phyloP scores from a whole-genome alignment of 1,139 yeast species.

The Blastobotrys buckinghamii region DNA sequence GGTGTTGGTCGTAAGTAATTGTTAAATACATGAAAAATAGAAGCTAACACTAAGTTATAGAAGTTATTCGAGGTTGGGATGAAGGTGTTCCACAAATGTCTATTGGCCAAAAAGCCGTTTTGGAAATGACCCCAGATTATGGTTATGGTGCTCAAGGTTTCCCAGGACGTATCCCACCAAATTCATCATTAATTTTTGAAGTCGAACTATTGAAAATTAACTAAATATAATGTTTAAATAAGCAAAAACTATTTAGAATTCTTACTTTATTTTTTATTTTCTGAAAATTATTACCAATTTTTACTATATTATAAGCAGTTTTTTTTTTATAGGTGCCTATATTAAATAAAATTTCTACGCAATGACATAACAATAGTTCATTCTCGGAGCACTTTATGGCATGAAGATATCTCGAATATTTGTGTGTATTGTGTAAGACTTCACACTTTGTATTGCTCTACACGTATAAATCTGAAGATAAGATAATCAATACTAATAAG shows the following conservation, averaged over 20 bases:
- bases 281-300: too few species aligned
- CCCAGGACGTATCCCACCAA: slow-evolving; percentile 95
- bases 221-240: neutral
- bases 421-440: too few species aligned
- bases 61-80: slow-evolving; percentile 96
- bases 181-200: slow-evolving; percentile 87
- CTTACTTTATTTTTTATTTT: neutral
- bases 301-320: too few species aligned
- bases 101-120: slow-evolving; percentile 84
- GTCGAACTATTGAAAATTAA: slow-evolving; percentile 77
- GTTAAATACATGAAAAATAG: neutral
- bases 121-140: slow-evolving; percentile 87
- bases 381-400: too few species aligned
- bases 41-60: neutral
- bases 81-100: slow-evolving; percentile 86
- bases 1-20: slow-evolving; percentile 65
- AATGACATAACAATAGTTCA: too few species aligned
- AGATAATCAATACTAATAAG: too few species aligned
- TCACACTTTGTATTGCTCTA: too few species aligned
- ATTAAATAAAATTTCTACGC: too few species aligned
- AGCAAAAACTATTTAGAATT: neutral
- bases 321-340: too few species aligned
- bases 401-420: too few species aligned
- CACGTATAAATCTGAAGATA: too few species aligned
- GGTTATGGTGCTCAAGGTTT: slow-evolving; percentile 94